Conservation (phyloP, 2,329 filamentous ascomycete genomes). For the Diaporthe batatas region DNA sequence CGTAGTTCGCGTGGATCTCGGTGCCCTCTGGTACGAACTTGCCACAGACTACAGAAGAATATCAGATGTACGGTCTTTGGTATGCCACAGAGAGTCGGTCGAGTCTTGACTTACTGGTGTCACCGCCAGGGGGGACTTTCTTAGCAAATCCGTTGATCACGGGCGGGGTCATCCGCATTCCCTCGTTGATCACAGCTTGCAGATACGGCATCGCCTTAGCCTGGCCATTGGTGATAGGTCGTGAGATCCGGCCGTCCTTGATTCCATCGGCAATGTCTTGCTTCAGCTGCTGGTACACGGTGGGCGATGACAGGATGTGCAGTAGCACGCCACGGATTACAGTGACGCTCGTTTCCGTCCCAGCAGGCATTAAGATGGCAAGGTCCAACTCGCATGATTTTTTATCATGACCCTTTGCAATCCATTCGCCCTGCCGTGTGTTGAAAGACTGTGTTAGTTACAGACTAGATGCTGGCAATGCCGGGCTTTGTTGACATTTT, state of each 20-base stretch:
- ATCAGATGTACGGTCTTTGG: not conserved
- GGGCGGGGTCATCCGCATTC: slow-evolving; percentile 50
- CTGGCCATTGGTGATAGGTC: slow-evolving; percentile 45
- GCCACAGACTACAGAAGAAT: slow-evolving; percentile 37
- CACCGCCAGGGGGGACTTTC: slow-evolving; percentile 46
- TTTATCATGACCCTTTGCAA: slow-evolving; percentile 3
- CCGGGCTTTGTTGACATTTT: not conserved
- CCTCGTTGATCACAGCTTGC: slow-evolving; percentile 53
- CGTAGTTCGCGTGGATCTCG: slow-evolving; percentile 51
- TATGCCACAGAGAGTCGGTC: no score
- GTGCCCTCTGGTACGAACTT: slow-evolving; percentile 52
- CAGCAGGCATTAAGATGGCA: slow-evolving; percentile 52
- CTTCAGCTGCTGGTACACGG: slow-evolving; percentile 54
- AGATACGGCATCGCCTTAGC: slow-evolving; percentile 50
- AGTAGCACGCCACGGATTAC: slow-evolving; percentile 60
- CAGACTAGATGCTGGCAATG: not conserved
- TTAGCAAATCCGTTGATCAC: slow-evolving; percentile 46
- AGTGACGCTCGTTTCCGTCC: slow-evolving; percentile 64
- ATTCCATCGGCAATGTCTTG: slow-evolving; percentile 56
- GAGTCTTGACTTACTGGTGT: slow-evolving; percentile 36
- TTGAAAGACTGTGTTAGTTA: not conserved
- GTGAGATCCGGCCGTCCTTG: slow-evolving; percentile 52
- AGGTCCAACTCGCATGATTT: slow-evolving; percentile 23
- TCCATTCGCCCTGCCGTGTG: slow-evolving; percentile 15
- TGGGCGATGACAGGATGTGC: slow-evolving; percentile 59